Evolutionary conservation across 805 yeast genomes (phyloP), one percentile per base, ranked within the genome.

Genomic region (Scheffersomyces ergatensis): DNA sequence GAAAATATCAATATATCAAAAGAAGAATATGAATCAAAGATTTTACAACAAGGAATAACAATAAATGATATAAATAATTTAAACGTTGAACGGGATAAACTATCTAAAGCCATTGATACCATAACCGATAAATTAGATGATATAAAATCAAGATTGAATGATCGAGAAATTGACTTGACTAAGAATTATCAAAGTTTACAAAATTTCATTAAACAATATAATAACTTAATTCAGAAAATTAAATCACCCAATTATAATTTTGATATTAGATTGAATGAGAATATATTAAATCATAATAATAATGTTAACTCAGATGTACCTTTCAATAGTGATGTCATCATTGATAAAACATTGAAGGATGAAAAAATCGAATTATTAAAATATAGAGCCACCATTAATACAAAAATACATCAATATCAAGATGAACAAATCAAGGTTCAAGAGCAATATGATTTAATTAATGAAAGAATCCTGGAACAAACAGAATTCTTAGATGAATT

Each of bases 51-150:
- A 45, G 88, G 89, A 2, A 67, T 82, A 38, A 76, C 85, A 3
- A 72, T 85, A 3, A 71, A 68, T 13, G 82, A 78, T 33, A 78
- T 88, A 38, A 89, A 88, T 49, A 62, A 71, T 39, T 70, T 84
- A 62, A 80, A 77, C 50, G 62, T 64, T 24, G 87, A 83, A 52
- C 69, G 87, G 41, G 87, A 82, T 37, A 72, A 72, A 34, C 57
- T 84, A 4, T 70, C 82, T 5, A 72, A 72, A 46, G 60, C 74
- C 14, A 69, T 85, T 37, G 88, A 83, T 40, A 33, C 53, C 3
- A 49, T 62, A 11, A 61, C 59, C 37, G 53, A 57, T 32, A 71
- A 74, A 42, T 60, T 76, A 38, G 78, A 76, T 35, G 78, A 76
- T 33, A 57, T 72, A 8, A 63, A 66, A 5, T 68, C 67, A n/a